Percentiles rank a stretch among this genome's conserved stretches.
Conservation (phyloP, 2,329 filamentous ascomycete genomes). For the Sporothrix pseudoabietina region DNA sequence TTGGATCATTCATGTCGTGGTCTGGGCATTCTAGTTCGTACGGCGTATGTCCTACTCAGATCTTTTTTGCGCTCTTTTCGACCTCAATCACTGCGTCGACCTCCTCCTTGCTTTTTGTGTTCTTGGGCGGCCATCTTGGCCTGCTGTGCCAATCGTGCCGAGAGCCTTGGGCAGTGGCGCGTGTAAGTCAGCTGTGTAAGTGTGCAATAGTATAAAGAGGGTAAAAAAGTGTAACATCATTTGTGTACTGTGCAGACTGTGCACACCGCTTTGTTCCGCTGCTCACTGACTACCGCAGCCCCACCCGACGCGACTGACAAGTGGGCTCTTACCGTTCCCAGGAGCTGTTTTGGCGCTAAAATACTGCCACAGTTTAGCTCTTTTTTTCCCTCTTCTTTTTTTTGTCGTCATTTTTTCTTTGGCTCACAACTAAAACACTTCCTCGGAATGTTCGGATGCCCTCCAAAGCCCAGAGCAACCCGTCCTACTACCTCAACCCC, state of each 20-base stretch:
- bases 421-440: background rate
- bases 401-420: slow-evolving; percentile 18
- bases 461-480: slow-evolving; percentile 3
- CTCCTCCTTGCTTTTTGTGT: slow-evolving; percentile 6
- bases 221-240: background rate
- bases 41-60: background rate
- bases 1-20: background rate
- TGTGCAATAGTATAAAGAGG: background rate
- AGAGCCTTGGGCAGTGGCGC: background rate
- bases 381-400: slow-evolving; percentile 10
- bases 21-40: background rate
- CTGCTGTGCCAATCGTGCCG: background rate
- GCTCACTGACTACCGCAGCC: slow-evolving; percentile 10
- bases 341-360: slow-evolving; percentile 3
- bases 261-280: slow-evolving; percentile 21
- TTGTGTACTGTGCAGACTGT: slow-evolving; percentile 20
- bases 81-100: background rate
- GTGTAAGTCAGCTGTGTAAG: slow-evolving; percentile 17
- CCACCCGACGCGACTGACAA: background rate
- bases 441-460: slow-evolving; percentile 27
- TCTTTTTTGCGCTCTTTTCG: background rate
- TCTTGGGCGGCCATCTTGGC: slow-evolving; percentile 18
- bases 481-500: background rate
- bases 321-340: slow-evolving; percentile 21
- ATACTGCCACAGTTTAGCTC: background rate